Evolutionary conservation across 83 land plant genomes (phyloP), one percentile per base, ranked within the genome.

Genomic region (Diphasiastrum complanatum): DNA sequence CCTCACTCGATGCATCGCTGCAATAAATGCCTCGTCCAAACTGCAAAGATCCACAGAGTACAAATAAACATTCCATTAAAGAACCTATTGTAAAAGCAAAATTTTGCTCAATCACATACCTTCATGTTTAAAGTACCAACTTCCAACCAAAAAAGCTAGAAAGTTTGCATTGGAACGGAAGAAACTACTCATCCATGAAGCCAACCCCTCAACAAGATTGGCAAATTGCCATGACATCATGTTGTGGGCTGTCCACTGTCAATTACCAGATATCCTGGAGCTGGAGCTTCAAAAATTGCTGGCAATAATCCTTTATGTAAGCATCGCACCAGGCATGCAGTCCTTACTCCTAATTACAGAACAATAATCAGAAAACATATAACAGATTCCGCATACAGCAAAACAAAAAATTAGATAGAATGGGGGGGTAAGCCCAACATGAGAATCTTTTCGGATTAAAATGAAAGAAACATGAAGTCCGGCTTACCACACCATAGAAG

Each of bases 401-500:
- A 24, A 18, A 50, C 34, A 14, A n/a, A n/a, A n/a, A n/a, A n/a
- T n/a, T n/a, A n/a, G n/a, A n/a, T n/a, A n/a, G n/a, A n/a, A n/a
- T n/a, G n/a, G n/a, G n/a, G n/a, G n/a, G n/a, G n/a, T n/a, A n/a
- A n/a, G n/a, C n/a, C n/a, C n/a, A n/a, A n/a, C n/a, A n/a, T n/a
- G n/a, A n/a, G n/a, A n/a, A n/a, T n/a, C n/a, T n/a, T n/a, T n/a
- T n/a, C n/a, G n/a, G n/a, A n/a, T n/a, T n/a, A n/a, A n/a, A n/a
- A n/a, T n/a, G n/a, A n/a, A n/a, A n/a, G 3, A 35, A 37, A 65
- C 2, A 27, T 25, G 38, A 53, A 64, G 10, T 28, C 3, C 6
- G 4, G 35, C 84, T 52, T 68, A 86, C 93, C 93, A 75, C 89
- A 84, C 89, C 93, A 87, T 1, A 87, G 46, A 22, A 87, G 74